Evolutionary conservation across 768 basidiomycete species (phyloP).

Genomic region (Russula sp.): DNA sequence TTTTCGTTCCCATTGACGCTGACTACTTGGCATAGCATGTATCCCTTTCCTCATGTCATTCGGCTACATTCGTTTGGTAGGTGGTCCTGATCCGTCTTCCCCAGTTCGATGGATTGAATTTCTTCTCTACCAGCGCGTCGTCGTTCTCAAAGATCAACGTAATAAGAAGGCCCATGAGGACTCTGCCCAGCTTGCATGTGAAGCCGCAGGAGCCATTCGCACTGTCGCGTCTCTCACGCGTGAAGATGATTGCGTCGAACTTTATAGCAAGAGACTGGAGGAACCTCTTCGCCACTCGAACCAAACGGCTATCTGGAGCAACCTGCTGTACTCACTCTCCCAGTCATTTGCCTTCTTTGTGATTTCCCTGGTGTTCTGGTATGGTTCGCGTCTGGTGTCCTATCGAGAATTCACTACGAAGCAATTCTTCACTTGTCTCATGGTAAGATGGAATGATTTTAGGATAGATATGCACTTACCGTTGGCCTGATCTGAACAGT

Average conservation of each 20-base stretch:
- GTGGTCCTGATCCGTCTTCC: constrained; percentile 22
- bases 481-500: constrained; percentile 33
- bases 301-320: constrained; percentile 54
- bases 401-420: constrained; percentile 45
- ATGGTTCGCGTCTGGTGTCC: constrained; percentile 58
- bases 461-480: not conserved
- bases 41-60: constrained; percentile 59
- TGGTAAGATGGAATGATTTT: constrained; percentile 42
- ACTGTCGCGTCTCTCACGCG: constrained; percentile 85
- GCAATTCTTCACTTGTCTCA: constrained; percentile 78
- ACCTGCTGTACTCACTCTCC: constrained; percentile 59
- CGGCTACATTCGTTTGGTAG: constrained; percentile 77
- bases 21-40: constrained; percentile 40
- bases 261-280: constrained; percentile 66
- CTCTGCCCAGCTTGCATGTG: constrained; percentile 85
- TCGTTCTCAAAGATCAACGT: constrained; percentile 76
- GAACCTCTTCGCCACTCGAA: constrained; percentile 63
- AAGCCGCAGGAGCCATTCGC: constrained; percentile 82
- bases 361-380: constrained; percentile 80
- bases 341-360: constrained; percentile 72
- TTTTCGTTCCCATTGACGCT: not conserved
- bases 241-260: constrained; percentile 65
- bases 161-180: constrained; percentile 73
- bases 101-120: not conserved
- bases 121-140: constrained; percentile 48